Percentiles rank a stretch among this genome's conserved stretches.
phyloP scores from a whole-genome alignment of 208 protist species.

The Trypanosoma mega region DNA sequence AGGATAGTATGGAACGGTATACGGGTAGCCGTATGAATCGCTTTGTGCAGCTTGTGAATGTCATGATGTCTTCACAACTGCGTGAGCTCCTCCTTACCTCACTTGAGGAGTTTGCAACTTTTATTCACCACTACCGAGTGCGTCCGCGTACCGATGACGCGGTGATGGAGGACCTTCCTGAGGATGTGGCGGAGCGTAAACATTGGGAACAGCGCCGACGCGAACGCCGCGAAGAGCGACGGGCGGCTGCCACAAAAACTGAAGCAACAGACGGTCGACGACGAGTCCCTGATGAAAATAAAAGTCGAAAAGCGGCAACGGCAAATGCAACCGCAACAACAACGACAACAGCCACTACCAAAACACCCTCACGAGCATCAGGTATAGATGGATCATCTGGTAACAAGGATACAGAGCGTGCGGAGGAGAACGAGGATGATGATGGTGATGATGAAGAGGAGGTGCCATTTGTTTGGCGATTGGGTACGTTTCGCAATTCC shows the following conservation, averaged over 20 bases:
- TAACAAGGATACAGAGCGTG: too few relatives aligned
- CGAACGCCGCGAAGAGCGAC: constrained; percentile 25
- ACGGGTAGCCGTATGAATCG: constrained; percentile 79
- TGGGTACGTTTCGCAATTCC: constrained; percentile 43
- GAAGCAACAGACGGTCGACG: constrained; percentile 15
- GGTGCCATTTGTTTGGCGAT: constrained; percentile 57
- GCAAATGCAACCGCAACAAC: background rate
- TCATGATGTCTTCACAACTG: constrained; percentile 90
- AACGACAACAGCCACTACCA: background rate
- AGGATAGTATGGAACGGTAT: constrained; percentile 89
- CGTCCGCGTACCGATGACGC: constrained; percentile 23
- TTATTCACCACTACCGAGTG: constrained; percentile 66
- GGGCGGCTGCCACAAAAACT: constrained; percentile 5
- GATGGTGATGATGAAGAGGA: constrained; percentile 19
- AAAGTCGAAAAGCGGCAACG: background rate
- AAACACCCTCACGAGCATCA: too few relatives aligned
- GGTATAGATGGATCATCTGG: too few relatives aligned
- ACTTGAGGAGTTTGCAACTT: constrained; percentile 73
- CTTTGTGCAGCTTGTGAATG: constrained; percentile 90
- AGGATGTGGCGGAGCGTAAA: constrained; percentile 59
- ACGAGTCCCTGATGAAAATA: background rate
- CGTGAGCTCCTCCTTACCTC: constrained; percentile 73
- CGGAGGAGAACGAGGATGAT: constrained; percentile 9
- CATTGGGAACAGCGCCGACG: constrained; percentile 55
- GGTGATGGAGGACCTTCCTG: constrained; percentile 56